Percentiles rank a stretch among this genome's conserved stretches.
These are phyloP conservation scores for Lecanicillium sp. DNA, from an alignment of 2,329 filamentous ascomycete genomes.

Conservation along the genomic window DNA sequence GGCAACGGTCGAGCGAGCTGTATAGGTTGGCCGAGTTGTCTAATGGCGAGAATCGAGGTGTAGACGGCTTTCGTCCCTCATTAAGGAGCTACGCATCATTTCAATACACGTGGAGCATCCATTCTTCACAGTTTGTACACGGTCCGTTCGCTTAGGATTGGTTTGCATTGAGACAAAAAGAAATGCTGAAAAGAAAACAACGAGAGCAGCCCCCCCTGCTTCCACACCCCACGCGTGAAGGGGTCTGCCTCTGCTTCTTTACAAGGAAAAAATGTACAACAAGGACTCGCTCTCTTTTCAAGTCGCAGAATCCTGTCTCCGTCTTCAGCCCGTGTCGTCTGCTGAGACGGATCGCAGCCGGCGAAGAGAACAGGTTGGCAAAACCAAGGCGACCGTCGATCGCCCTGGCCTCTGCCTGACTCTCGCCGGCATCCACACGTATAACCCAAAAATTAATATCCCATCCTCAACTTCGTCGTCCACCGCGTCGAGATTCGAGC, in stretches of 20 bases:
- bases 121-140: background rate
- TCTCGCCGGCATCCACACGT: slow-evolving; percentile 1
- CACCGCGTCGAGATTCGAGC: slow-evolving; percentile 12
- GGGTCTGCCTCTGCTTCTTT: slow-evolving; percentile 9
- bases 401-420: background rate
- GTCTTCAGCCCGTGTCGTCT: slow-evolving; percentile 5
- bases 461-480: slow-evolving; percentile 8
- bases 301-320: slow-evolving; percentile 3
- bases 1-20: too few species aligned
- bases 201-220: background rate
- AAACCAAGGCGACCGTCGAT: background rate
- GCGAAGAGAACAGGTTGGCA: background rate
- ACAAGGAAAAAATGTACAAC: slow-evolving; percentile 17
- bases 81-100: too few species aligned
- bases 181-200: slow-evolving; percentile 8
- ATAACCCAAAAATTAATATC: slow-evolving; percentile 14
- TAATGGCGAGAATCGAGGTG: too few species aligned
- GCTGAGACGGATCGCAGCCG: slow-evolving; percentile 2
- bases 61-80: too few species aligned
- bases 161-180: slow-evolving; percentile 11
- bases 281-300: slow-evolving; percentile 10
- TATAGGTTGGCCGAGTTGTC: too few species aligned
- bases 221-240: slow-evolving; percentile 4
- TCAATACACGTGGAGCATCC: too few species aligned
- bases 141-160: background rate